These are phyloP conservation scores for Waltergamsia citrina DNA, from an alignment of 2,329 filamentous ascomycete species.

Conservation along the genomic window DNA sequence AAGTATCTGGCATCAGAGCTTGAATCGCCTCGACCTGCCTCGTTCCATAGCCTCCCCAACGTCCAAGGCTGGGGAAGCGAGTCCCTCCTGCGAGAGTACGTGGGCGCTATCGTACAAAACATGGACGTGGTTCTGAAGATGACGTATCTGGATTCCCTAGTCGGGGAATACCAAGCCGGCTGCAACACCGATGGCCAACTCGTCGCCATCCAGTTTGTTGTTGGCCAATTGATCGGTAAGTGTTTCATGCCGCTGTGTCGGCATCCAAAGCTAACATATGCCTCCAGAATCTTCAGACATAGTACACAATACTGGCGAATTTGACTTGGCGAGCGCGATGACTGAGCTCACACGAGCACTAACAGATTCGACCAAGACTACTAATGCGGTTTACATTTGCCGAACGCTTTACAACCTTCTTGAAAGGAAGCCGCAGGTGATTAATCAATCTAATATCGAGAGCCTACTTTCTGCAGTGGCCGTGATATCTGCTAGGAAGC, in stretches of 20 bases:
- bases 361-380: conserved; percentile 13
- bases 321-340: conserved; percentile 30
- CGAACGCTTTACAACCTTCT: conserved; percentile 35
- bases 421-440: conserved; percentile 36
- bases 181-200: conserved; percentile 27
- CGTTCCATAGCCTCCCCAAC: conserved; percentile 18
- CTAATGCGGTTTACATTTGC: conserved; percentile 26
- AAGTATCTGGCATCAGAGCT: conserved; percentile 22
- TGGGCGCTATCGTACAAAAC: conserved; percentile 19
- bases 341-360: conserved; percentile 27
- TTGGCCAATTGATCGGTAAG: conserved; percentile 28
- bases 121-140: conserved; percentile 22
- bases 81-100: conserved; percentile 19
- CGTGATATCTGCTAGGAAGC: conserved; percentile 12
- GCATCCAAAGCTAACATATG: too few species aligned
- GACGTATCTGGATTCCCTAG: conserved; percentile 26
- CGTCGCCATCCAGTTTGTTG: conserved; percentile 31
- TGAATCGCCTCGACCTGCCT: conserved; percentile 19
- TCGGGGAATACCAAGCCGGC: conserved; percentile 18
- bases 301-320: conserved; percentile 15
- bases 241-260: too few species aligned
- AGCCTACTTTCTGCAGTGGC: conserved; percentile 36
- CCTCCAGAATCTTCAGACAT: conserved; percentile 19
- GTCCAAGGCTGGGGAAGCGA: conserved; percentile 18
- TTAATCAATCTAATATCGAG: conserved; percentile 51